Conservation (phyloP, 73 alveolate species). For the Tetrahymena thermophila region DNA sequence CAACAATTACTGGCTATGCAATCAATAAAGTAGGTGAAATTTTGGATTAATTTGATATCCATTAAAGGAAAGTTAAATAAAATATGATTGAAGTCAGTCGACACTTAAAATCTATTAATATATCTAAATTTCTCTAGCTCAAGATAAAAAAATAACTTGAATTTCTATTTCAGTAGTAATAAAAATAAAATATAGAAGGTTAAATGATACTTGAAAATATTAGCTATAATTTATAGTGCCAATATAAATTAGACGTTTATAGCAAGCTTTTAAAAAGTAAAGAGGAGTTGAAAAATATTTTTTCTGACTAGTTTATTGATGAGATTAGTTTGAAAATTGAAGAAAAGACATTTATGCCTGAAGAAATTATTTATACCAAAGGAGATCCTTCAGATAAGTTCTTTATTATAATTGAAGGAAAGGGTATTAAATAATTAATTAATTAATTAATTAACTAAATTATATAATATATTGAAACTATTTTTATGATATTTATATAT, state of each 20-base stretch:
- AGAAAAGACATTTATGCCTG: conserved; percentile 40
- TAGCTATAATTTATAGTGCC: conserved; percentile 9
- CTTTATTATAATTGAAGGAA: conserved; percentile 16
- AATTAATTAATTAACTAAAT: no score
- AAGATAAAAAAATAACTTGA: conserved; percentile 31
- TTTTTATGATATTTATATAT: no score
- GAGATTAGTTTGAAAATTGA: conserved; percentile 8
- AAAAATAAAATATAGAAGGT: conserved; percentile 17
- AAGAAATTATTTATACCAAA: conserved; percentile 16
- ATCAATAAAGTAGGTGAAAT: conserved; percentile 21
- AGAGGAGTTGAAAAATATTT: neutral
- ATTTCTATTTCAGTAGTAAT: neutral
- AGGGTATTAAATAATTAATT: neutral
- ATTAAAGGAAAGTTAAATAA: conserved; percentile 1
- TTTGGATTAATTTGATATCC: conserved; percentile 15
- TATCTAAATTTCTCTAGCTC: conserved; percentile 13
- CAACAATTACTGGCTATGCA: conserved; percentile 32
- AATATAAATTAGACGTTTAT: conserved; percentile 34
- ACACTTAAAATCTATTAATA: conserved; percentile 3
- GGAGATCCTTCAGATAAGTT: conserved; percentile 16
- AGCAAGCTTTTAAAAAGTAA: neutral
- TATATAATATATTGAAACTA: no score
- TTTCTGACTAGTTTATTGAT: conserved; percentile 12
- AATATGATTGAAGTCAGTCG: conserved; percentile 24
- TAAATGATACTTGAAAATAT: conserved; percentile 15